phyloP scores from a whole-genome alignment of 176 grass and related monocot genomes.

The Miscanthus lutarioriparius region DNA sequence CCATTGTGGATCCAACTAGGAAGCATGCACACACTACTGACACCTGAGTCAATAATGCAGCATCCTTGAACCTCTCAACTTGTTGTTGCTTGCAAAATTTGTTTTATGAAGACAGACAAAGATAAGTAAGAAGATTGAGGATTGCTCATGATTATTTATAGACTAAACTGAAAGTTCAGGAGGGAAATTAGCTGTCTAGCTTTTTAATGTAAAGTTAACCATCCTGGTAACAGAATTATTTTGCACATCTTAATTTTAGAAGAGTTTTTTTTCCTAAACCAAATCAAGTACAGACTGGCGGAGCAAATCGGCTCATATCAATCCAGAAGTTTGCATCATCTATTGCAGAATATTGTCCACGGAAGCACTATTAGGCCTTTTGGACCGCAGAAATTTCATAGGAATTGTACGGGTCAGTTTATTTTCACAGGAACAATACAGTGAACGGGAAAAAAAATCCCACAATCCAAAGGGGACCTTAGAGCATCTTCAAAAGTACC shows the following conservation, averaged over 20 bases:
- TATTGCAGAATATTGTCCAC: background rate
- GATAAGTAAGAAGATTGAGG: background rate
- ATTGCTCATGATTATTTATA: background rate
- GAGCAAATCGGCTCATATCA: background rate
- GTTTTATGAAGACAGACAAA: conserved; percentile 6
- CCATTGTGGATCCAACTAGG: conserved; percentile 46
- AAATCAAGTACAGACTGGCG: background rate
- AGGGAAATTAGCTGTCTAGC: background rate
- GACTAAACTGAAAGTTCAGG: background rate
- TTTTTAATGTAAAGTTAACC: background rate
- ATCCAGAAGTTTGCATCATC: background rate
- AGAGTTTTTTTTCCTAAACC: background rate
- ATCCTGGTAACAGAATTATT: too few species aligned
- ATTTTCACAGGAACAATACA: too few species aligned
- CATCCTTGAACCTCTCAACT: background rate
- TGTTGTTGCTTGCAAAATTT: conserved; percentile 20
- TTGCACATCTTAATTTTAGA: background rate
- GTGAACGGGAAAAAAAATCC: too few species aligned
- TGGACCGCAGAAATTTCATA: too few species aligned
- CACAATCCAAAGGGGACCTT: too few species aligned
- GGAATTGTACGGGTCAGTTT: too few species aligned
- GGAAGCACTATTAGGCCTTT: background rate
- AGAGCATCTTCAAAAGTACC: too few species aligned
- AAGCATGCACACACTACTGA: conserved; percentile 15
- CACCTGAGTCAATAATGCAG: conserved; percentile 27